Conservation (phyloP, 495 filamentous ascomycete species). For the Tuber magnatum region DNA sequence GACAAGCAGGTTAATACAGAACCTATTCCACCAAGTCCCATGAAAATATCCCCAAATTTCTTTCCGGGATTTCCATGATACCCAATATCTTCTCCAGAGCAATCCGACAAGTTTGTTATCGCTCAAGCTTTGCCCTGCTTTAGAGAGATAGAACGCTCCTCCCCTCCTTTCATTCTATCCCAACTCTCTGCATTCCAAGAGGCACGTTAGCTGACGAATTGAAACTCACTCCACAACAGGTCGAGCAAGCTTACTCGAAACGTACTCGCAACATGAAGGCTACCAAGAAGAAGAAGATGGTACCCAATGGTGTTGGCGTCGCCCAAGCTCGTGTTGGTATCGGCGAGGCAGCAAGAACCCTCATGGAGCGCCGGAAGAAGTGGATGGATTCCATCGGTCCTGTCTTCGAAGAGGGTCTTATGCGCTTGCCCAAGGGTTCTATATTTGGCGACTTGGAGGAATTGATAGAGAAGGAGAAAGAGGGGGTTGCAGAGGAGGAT, state of each 20-base stretch:
- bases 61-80: not conserved
- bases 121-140: not conserved
- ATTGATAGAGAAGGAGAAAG: slow-evolving; percentile 53
- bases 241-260: slow-evolving; percentile 91
- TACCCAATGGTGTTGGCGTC: slow-evolving; percentile 55
- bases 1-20: slow-evolving; percentile 61
- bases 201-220: not conserved
- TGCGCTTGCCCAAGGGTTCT: slow-evolving; percentile 52
- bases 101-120: not conserved
- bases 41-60: not conserved
- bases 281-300: slow-evolving; percentile 77
- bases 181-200: slow-evolving; percentile 6
- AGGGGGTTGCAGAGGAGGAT: slow-evolving; percentile 42
- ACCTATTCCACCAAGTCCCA: not conserved
- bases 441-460: slow-evolving; percentile 58
- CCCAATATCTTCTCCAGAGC: not conserved
- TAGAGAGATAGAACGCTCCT: not conserved
- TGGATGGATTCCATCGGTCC: slow-evolving; percentile 85
- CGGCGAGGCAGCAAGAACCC: slow-evolving; percentile 75
- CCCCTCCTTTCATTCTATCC: not conserved
- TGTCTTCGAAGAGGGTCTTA: slow-evolving; percentile 71
- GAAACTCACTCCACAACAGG: slow-evolving; percentile 16
- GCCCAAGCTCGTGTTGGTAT: slow-evolving; percentile 67
- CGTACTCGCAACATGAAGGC: slow-evolving; percentile 84
- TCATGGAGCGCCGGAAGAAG: slow-evolving; percentile 79